Evolutionary conservation across 2,329 filamentous ascomycete species (phyloP).

Genomic region (Chaetomiaceae sp.): DNA sequence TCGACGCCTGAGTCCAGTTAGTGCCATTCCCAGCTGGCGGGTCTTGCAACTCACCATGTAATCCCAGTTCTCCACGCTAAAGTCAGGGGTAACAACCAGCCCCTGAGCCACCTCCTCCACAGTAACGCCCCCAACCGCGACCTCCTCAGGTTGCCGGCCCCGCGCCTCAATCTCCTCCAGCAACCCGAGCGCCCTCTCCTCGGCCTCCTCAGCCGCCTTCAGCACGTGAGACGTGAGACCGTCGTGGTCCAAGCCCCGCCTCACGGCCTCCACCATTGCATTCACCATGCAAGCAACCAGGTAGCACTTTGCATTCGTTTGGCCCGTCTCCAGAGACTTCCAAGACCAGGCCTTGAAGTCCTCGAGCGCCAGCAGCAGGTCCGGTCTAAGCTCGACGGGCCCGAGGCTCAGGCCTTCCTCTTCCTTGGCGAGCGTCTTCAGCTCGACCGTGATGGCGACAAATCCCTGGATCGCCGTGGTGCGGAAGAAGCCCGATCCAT

Average conservation of each 20-base stretch:
- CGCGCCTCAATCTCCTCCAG: constrained; percentile 25
- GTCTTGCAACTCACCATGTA: constrained; percentile 33
- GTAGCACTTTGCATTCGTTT: constrained; percentile 53
- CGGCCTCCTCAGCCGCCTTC: constrained; percentile 35
- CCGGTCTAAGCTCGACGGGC: constrained; percentile 33
- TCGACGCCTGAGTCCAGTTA: not conserved
- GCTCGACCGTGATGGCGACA: constrained; percentile 38
- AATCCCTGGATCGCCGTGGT: constrained; percentile 17
- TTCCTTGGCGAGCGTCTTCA: constrained; percentile 39
- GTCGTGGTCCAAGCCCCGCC: constrained; percentile 32
- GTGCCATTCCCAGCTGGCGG: not conserved
- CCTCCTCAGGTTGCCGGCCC: constrained; percentile 15
- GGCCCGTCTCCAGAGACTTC: constrained; percentile 41
- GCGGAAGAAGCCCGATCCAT: constrained; percentile 41
- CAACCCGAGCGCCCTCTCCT: constrained; percentile 25
- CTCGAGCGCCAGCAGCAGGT: constrained; percentile 40
- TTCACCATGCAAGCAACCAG: constrained; percentile 38
- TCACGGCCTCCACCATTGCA: constrained; percentile 41
- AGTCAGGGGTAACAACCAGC: not conserved
- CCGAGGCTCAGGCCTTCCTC: constrained; percentile 36
- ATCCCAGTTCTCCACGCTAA: constrained; percentile 37
- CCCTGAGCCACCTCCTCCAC: constrained; percentile 22
- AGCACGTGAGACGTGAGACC: constrained; percentile 28
- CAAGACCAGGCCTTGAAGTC: constrained; percentile 40
- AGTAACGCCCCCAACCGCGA: constrained; percentile 16